Evolutionary conservation across 345 rosid species (phyloP), one percentile per base, ranked within the genome.

Genomic region (Eutrema heterophyllum): DNA sequence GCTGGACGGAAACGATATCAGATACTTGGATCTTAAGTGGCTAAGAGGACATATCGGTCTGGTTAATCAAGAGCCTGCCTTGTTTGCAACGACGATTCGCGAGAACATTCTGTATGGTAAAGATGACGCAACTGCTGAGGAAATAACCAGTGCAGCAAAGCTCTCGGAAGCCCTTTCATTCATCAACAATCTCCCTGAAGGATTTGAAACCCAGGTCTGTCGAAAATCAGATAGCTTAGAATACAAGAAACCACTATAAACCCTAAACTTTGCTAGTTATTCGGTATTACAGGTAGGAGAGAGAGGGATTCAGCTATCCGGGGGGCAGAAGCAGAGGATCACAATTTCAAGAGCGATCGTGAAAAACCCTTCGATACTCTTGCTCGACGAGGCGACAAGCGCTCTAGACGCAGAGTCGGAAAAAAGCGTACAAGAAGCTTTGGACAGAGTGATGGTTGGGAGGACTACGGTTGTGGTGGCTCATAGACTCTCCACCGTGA

Each of bases 331-430:
- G 80, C 99, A 94, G 74, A 84, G 96, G 66, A 89, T 94, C 53
- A 89, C 96, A 0, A 87, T 94, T 57, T 81, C 99, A 0, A 88
- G 97, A 6, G 99, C 97, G 0, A 84, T 89, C 45, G 83, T 94
- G 72, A 92, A 92, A 74, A 87, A 94, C 35, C 99, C 99, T 1
- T 86, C 88, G 0, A 82, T 94, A 59, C 96, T 94, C 14, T 79
- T 94, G 76, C 84, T 94, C 2, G 99, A 94, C 55, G 99, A 94
- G 80, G 99, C 97, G 15, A 95, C 99, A 27, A 95, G 99, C 67
- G 97, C 99, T 1, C 85, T 92, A 29, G 97, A 89, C 64, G 92
- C 93, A 1, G 97, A 88, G 81, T 95, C 99, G 0, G 97, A 95
- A 81, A 92, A 86, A 79, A 92, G 89, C 41, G 93, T 95, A 35